Conservation (phyloP, 1,139 yeast species). For the Taiozyma sp. region DNA sequence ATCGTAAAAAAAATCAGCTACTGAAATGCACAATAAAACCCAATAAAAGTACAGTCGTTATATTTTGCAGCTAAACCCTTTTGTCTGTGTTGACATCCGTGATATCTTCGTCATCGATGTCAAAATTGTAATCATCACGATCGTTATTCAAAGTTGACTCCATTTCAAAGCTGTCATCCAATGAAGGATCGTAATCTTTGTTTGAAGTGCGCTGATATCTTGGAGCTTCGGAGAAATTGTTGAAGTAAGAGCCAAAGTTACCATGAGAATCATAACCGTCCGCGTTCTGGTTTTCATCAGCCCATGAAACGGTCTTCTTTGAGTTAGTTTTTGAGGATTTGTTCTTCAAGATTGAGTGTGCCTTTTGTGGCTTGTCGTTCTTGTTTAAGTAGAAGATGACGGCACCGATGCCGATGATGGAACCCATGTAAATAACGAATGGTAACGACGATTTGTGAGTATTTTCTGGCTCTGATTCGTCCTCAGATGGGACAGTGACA, state of each 20-base stretch:
- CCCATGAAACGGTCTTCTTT: slow-evolving; percentile 31
- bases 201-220: slow-evolving; percentile 8
- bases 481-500: slow-evolving; percentile 4
- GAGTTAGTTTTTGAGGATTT: slow-evolving; percentile 1
- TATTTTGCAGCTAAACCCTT: neutral
- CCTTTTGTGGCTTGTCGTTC: slow-evolving; percentile 13
- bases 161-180: slow-evolving; percentile 19
- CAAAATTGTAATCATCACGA: slow-evolving; percentile 31
- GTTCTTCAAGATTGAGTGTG: slow-evolving; percentile 25
- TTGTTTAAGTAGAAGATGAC: slow-evolving; percentile 16
- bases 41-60: neutral
- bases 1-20: neutral
- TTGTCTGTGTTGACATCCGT: neutral
- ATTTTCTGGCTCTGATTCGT: slow-evolving; percentile 5
- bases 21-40: neutral
- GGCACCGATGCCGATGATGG: slow-evolving; percentile 17
- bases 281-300: slow-evolving; percentile 20
- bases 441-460: slow-evolving; percentile 18
- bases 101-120: slow-evolving; percentile 31
- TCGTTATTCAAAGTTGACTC: slow-evolving; percentile 3
- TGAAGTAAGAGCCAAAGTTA: slow-evolving; percentile 17
- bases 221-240: slow-evolving; percentile 14
- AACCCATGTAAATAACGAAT: slow-evolving; percentile 18
- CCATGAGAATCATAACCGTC: slow-evolving; percentile 1
- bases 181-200: slow-evolving; percentile 3